Evolutionary conservation across 805 yeast species (phyloP).

Genomic region (Spathaspora sp.): DNA sequence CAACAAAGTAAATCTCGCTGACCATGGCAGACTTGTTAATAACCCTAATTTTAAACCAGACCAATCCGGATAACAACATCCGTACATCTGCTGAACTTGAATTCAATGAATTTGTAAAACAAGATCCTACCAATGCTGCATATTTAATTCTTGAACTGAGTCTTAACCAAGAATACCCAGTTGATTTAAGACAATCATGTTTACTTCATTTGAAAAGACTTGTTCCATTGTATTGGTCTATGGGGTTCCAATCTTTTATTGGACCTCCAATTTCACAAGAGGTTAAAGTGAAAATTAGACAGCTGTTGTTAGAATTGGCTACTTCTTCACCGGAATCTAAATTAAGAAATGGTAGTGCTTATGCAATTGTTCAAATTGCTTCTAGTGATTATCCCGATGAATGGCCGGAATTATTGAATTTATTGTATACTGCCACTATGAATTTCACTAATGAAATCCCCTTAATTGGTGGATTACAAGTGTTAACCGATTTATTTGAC

Average conservation of each 20-base stretch:
- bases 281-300: conserved; percentile 50
- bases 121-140: conserved; percentile 49
- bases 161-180: conserved; percentile 17
- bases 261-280: conserved; percentile 62
- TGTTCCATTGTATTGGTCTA: conserved; percentile 76
- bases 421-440: conserved; percentile 41
- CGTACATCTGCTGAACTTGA: conserved; percentile 51
- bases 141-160: conserved; percentile 43
- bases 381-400: conserved; percentile 92
- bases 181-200: conserved; percentile 55
- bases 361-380: conserved; percentile 79
- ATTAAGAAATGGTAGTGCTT: conserved; percentile 63
- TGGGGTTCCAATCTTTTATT: conserved; percentile 70
- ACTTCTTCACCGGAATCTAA: conserved; percentile 46
- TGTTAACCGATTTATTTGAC: conserved; percentile 74
- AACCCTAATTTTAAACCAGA: conserved; percentile 19
- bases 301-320: conserved; percentile 46
- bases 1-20: background rate
- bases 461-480: conserved; percentile 53
- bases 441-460: conserved; percentile 24
- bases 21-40: conserved; percentile 6
- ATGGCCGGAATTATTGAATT: conserved; percentile 72
- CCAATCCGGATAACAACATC: conserved; percentile 46
- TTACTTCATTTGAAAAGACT: conserved; percentile 63
- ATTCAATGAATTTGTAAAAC: conserved; percentile 38